Conservation (phyloP, 2,329 filamentous ascomycete genomes). For the Cladosporium sp. region DNA sequence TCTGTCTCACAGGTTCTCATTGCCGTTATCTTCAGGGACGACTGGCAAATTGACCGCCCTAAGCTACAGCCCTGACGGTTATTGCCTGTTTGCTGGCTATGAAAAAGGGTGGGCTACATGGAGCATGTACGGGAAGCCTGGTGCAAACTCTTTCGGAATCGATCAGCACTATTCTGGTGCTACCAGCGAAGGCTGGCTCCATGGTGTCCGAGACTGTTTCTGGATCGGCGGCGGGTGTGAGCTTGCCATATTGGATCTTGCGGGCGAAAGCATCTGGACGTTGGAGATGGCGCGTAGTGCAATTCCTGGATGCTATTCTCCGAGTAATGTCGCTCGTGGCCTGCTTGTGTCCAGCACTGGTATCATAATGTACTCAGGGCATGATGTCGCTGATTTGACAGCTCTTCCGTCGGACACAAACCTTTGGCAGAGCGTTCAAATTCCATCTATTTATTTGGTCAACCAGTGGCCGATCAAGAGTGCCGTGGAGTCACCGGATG, state of each 20-base stretch:
- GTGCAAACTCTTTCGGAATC: slow-evolving; percentile 77
- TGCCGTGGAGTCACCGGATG: slow-evolving; percentile 85
- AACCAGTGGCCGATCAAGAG: slow-evolving; percentile 92
- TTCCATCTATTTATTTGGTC: slow-evolving; percentile 80
- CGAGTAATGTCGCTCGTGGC: slow-evolving; percentile 85
- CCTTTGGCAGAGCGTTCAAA: slow-evolving; percentile 90
- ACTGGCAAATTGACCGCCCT: slow-evolving; percentile 74
- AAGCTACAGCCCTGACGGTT: slow-evolving; percentile 90
- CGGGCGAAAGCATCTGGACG: slow-evolving; percentile 78
- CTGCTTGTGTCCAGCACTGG: slow-evolving; percentile 85
- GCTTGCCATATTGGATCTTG: slow-evolving; percentile 67
- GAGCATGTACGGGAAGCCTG: slow-evolving; percentile 94
- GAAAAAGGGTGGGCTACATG: slow-evolving; percentile 91
- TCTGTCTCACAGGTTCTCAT: slow-evolving; percentile 73
- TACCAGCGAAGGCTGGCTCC: slow-evolving; percentile 83
- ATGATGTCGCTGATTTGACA: slow-evolving; percentile 85
- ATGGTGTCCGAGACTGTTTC: slow-evolving; percentile 71
- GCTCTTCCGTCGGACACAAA: slow-evolving; percentile 89
- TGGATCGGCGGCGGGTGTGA: slow-evolving; percentile 91
- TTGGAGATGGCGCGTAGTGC: slow-evolving; percentile 93
- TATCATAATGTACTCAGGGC: slow-evolving; percentile 89
- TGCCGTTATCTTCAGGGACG: slow-evolving; percentile 65
- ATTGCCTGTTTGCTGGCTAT: slow-evolving; percentile 92
- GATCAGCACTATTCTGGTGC: slow-evolving; percentile 63
- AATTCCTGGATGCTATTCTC: slow-evolving; percentile 86